Evolutionary conservation across 306 rosid species (phyloP).

Genomic region (Luffa acutangula): DNA sequence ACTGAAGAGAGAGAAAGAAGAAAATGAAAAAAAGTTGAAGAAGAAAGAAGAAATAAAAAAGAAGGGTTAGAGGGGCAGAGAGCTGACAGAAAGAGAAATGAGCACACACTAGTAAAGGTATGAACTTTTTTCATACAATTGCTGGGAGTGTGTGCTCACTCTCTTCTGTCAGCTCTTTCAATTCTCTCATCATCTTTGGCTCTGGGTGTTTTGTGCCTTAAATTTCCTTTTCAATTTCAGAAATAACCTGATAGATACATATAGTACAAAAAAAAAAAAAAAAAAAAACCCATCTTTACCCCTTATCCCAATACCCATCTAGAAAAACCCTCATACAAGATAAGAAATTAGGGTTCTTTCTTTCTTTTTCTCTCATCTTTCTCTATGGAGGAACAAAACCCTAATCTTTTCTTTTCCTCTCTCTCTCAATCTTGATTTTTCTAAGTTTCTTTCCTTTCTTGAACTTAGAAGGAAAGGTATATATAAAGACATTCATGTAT

Average conservation of each 20-base stretch:
- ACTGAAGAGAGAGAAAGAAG: background rate
- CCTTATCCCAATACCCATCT: too few relatives aligned
- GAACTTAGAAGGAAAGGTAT: background rate
- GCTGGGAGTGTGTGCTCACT: conserved; percentile 10
- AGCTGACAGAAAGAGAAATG: conserved; percentile 13
- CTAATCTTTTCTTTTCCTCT: background rate
- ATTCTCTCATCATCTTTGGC: background rate
- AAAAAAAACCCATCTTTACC: background rate
- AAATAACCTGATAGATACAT: too few relatives aligned
- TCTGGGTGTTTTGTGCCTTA: background rate
- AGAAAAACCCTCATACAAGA: too few relatives aligned
- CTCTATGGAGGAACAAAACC: background rate
- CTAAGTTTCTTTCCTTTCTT: background rate
- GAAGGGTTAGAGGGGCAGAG: background rate
- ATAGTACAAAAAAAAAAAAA: background rate
- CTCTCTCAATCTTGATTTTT: background rate
- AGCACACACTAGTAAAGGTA: conserved; percentile 9
- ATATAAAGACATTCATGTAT: background rate
- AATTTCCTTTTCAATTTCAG: background rate
- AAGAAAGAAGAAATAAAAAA: background rate
- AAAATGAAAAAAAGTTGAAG: background rate
- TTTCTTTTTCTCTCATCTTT: background rate
- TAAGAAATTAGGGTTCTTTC: background rate
- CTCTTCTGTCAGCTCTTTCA: conserved; percentile 14
- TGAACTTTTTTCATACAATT: background rate